phyloP scores from a whole-genome alignment of 106 monocot genomes.

The Iris macrosiphon region DNA sequence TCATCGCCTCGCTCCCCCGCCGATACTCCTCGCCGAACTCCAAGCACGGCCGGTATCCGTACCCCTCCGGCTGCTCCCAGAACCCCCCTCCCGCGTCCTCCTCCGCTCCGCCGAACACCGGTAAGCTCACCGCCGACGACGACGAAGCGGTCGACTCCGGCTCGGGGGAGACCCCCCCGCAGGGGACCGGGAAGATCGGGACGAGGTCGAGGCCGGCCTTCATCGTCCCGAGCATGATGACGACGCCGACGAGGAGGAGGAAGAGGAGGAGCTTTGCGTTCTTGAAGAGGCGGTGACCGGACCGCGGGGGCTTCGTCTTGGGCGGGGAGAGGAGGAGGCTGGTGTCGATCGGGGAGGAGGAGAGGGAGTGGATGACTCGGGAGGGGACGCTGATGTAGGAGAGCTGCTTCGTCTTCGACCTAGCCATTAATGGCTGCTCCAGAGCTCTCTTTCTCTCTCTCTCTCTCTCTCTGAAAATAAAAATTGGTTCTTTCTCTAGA shows the following conservation, averaged over 20 bases:
- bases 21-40: conserved; percentile 48
- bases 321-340: conserved; percentile 46
- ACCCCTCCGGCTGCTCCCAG: conserved; percentile 81
- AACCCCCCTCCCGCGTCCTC: conserved; percentile 29
- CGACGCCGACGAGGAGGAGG: conserved; percentile 27
- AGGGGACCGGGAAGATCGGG: conserved; percentile 40
- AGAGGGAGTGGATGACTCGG: no score
- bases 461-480: background rate
- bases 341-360: conserved; percentile 54
- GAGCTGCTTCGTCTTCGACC: conserved; percentile 39
- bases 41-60: conserved; percentile 66
- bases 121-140: background rate
- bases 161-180: conserved; percentile 2
- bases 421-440: conserved; percentile 31
- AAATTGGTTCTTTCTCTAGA: no score
- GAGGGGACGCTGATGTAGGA: conserved; percentile 73
- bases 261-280: conserved; percentile 23
- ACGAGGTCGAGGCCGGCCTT: conserved; percentile 36
- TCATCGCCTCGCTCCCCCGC: conserved; percentile 11
- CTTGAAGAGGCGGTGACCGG: conserved; percentile 3
- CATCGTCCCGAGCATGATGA: conserved; percentile 18
- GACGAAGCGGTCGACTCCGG: background rate
- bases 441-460: background rate
- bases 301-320: conserved; percentile 24
- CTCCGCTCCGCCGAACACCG: background rate